Base-by-base conservation (phyloP, 495 filamentous ascomycete genomes). In the Lepidopterella palustris region DNA sequence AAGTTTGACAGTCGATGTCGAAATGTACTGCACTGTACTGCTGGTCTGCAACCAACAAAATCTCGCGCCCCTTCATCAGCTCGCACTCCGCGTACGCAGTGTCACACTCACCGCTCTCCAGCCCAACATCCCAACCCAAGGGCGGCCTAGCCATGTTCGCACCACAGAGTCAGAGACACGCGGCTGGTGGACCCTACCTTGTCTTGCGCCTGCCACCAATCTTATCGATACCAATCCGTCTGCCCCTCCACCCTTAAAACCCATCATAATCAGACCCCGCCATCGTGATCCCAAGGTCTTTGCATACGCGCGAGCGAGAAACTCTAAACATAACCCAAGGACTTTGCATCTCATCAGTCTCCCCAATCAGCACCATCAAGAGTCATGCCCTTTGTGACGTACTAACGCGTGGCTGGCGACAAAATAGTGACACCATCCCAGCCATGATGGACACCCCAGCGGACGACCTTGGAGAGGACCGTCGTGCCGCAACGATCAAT, bases 81-180 rank as follows among this genome's bases (percentile, higher is more conserved):
- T 42, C 35, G 35, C 13, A 18, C 35, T 42, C 35, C 13, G 35
- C 35, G 35, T 18, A 13, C 24, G 45, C 35, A 25, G 45, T 59
- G 53, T 57, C 40, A 39, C 51, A 32, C 60, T 66, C 63, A 62
- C 63, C 60, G 60, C 63, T 55, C 55, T 25, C n/a, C 13, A 28
- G 31, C 20, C 55, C 28, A 48, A 20, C 21, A 55, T 51, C 50
- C 35, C 53, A 31, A 53, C 21, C 53, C 39, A 27, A 24, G 18
- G n/a, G 42, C 59, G 61, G 57, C 55, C 58, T 62, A 66, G 61
- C 59, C 59, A 58, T 56, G 50, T 35, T n/a, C n/a, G n/a, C n/a
- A n/a, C n/a, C n/a, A n/a, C n/a, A n/a, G n/a, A n/a, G n/a, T n/a
- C n/a, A n/a, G n/a, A 51, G 54, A 57, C 53, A 52, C 29, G 47